These are phyloP conservation scores for Nitzschia sp. DNA, from an alignment of 108 stramenopile genomes.

Conservation along the genomic window DNA sequence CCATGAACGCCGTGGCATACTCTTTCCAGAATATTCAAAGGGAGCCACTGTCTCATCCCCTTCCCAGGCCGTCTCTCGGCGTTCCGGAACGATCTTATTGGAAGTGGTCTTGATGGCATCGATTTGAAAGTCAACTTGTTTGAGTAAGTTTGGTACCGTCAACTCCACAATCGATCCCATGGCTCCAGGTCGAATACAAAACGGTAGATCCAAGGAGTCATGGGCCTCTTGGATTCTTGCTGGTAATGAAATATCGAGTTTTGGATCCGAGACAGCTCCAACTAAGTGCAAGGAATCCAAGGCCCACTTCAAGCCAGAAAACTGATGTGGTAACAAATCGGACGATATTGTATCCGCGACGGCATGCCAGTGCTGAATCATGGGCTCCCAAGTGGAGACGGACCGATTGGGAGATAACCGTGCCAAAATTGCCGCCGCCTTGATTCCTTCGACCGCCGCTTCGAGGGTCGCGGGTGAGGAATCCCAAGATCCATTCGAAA, in stretches of 20 bases:
- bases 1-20: constrained; percentile 41
- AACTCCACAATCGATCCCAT: constrained; percentile 7
- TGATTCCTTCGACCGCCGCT: constrained; percentile 40
- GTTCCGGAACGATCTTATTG: constrained; percentile 38
- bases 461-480: constrained; percentile 19
- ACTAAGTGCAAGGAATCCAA: constrained; percentile 26
- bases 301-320: constrained; percentile 45
- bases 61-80: constrained; percentile 61
- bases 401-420: constrained; percentile 15
- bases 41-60: constrained; percentile 47
- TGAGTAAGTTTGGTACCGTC: constrained; percentile 20
- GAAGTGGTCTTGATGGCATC: constrained; percentile 46
- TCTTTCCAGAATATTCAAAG: constrained; percentile 53
- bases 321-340: constrained; percentile 28
- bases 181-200: constrained; percentile 37
- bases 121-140: constrained; percentile 44
- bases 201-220: constrained; percentile 39
- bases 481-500: constrained; percentile 4
- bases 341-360: neutral
- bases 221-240: constrained; percentile 29
- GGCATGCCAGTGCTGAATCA: constrained; percentile 4
- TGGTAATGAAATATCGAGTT: constrained; percentile 5
- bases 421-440: constrained; percentile 31
- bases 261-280: neutral
- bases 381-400: constrained; percentile 23